Evolutionary conservation across 75 land plant genomes (phyloP).

Genomic region (Picea sitchensis): DNA sequence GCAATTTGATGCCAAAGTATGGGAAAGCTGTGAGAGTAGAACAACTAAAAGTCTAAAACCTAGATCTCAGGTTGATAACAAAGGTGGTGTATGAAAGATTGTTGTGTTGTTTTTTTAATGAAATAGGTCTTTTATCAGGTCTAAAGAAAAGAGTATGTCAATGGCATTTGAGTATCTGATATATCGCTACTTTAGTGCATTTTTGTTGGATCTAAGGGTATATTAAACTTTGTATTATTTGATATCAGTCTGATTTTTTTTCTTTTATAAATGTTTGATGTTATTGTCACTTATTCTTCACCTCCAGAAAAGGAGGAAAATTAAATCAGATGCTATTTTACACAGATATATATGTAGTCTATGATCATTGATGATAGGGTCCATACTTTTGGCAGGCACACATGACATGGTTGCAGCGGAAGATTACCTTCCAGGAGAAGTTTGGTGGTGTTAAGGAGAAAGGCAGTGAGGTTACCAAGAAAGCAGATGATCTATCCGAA

Average conservation of each 20-base stretch:
- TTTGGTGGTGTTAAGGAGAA: slow-evolving; percentile 40
- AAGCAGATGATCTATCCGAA: slow-evolving; percentile 13
- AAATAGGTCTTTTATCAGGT: not conserved
- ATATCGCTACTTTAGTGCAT: not conserved
- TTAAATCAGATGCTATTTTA: not conserved
- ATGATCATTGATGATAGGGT: too few relatives aligned
- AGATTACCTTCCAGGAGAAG: slow-evolving; percentile 77
- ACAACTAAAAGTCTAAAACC: not conserved
- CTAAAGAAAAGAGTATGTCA: not conserved
- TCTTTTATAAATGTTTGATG: not conserved
- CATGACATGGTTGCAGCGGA: slow-evolving; percentile 82
- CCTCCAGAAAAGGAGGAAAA: too few relatives aligned
- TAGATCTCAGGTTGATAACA: not conserved
- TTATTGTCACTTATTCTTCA: not conserved
- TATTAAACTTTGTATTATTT: not conserved
- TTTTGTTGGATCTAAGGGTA: not conserved
- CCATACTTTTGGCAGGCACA: slow-evolving; percentile 45
- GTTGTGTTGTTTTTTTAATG: not conserved
- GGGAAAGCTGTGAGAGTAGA: not conserved
- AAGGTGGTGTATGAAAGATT: not conserved
- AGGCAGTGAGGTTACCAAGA: slow-evolving; percentile 10
- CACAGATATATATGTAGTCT: not conserved
- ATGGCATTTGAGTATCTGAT: not conserved
- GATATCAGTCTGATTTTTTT: not conserved
- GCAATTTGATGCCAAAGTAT: not conserved